Conservation (phyloP, 1,284 basidiomycete species). For the Apiotrichum sp. region DNA sequence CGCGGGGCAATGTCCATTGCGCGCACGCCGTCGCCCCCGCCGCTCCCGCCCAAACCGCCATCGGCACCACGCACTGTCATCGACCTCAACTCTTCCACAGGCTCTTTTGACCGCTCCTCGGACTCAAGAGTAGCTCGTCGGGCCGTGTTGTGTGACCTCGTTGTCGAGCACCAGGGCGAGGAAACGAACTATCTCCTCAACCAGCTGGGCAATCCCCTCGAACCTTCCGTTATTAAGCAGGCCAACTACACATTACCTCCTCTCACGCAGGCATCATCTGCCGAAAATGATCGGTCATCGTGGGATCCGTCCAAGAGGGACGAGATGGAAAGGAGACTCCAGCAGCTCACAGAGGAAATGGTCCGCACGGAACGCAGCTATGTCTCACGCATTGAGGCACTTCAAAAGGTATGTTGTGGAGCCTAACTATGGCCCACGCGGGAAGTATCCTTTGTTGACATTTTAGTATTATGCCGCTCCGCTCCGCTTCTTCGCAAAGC, state of each 20-base stretch:
- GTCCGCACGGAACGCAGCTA: constrained; percentile 45
- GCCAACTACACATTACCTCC: constrained; percentile 13
- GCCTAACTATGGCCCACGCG: background rate
- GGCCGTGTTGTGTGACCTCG: constrained; percentile 42
- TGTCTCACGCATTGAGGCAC: constrained; percentile 34
- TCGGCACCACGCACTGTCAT: constrained; percentile 16
- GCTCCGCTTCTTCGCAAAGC: constrained; percentile 72
- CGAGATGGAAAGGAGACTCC: constrained; percentile 29
- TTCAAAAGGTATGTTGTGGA: constrained; percentile 34
- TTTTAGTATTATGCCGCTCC: constrained; percentile 76
- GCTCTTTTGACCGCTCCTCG: constrained; percentile 29
- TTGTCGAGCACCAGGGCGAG: constrained; percentile 35
- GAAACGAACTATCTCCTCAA: constrained; percentile 34
- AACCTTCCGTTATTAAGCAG: constrained; percentile 10
- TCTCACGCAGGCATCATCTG: constrained; percentile 16
- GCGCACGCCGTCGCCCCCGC: constrained; percentile 8
- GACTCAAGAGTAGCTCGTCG: constrained; percentile 29
- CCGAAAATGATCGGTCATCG: constrained; percentile 1
- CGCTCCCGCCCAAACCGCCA: constrained; percentile 8
- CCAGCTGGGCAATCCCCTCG: constrained; percentile 34
- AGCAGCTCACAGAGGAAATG: constrained; percentile 39
- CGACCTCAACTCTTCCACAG: constrained; percentile 39
- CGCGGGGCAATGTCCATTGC: constrained; percentile 3
- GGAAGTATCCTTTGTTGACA: constrained; percentile 10
- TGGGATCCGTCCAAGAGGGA: constrained; percentile 28